These are phyloP conservation scores for Naegleria gruberi DNA, from an alignment of 208 protist species.

Conservation along the genomic window DNA sequence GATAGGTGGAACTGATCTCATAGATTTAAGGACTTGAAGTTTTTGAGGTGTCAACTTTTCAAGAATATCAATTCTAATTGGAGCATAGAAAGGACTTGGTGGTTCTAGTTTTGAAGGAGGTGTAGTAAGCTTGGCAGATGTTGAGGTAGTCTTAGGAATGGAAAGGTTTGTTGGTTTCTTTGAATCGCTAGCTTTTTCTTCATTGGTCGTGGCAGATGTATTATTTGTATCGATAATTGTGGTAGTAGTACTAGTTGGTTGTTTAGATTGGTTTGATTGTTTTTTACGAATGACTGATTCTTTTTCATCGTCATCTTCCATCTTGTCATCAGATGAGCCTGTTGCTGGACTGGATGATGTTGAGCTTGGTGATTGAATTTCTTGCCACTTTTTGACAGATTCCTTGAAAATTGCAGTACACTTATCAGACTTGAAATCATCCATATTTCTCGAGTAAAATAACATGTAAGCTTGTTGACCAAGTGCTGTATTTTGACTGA, in stretches of 20 bases:
- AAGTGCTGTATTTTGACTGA: conserved; percentile 57
- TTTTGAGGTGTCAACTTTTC: background rate
- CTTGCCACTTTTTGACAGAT: background rate
- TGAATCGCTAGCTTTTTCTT: background rate
- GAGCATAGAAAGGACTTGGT: background rate
- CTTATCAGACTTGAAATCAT: background rate
- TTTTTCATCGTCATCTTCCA: background rate
- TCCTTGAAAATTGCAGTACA: background rate
- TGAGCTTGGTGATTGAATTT: background rate
- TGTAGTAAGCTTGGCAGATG: too few species aligned
- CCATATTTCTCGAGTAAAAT: conserved; percentile 55
- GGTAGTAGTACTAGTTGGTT: background rate
- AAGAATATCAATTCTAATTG: background rate
- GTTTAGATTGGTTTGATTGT: background rate
- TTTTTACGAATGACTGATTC: background rate
- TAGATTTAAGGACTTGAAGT: background rate
- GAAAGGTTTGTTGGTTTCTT: background rate
- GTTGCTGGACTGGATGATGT: too few species aligned
- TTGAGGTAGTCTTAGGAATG: too few species aligned
- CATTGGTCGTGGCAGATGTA: background rate
- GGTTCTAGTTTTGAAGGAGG: background rate
- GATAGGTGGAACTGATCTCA: background rate
- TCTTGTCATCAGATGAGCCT: too few species aligned
- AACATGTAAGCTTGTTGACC: conserved; percentile 72
- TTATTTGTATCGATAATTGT: background rate